Percentiles rank a stretch among this genome's conserved stretches.
These are phyloP conservation scores for Mucor lusitanicus DNA, from an alignment of 371 early-diverging fungal genomes.

Conservation along the genomic window DNA sequence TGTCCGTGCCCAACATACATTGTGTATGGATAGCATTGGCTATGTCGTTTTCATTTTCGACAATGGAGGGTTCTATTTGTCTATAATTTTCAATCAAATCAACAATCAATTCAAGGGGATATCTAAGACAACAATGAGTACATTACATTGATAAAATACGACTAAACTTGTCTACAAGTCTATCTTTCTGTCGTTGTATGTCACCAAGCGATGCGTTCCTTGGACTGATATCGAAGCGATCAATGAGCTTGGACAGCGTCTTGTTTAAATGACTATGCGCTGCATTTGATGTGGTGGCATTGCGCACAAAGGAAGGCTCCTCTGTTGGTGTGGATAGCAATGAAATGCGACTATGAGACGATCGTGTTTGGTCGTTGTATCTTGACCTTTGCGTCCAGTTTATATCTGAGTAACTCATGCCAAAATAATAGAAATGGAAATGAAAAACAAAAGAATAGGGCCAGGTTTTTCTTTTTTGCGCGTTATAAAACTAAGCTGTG, in stretches of 20 bases:
- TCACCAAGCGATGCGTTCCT: neutral
- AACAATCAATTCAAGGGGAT: neutral
- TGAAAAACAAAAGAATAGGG: neutral
- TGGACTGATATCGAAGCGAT: constrained; percentile 10
- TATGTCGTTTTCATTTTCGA: constrained; percentile 63
- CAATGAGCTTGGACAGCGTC: constrained; percentile 20
- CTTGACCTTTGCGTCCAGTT: constrained; percentile 9
- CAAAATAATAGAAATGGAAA: neutral
- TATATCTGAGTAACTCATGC: constrained; percentile 11
- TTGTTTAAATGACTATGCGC: constrained; percentile 10
- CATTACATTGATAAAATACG: constrained; percentile 1
- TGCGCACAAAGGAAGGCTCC: neutral
- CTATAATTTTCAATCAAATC: no score
- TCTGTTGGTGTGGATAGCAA: neutral
- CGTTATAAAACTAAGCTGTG: neutral
- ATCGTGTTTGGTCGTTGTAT: neutral
- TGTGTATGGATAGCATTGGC: constrained; percentile 71
- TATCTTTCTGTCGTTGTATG: constrained; percentile 7
- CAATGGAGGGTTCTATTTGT: constrained; percentile 48
- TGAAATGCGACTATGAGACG: neutral
- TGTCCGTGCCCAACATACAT: constrained; percentile 26
- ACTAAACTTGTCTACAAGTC: neutral
- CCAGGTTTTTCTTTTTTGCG: neutral
- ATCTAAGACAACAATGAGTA: neutral
- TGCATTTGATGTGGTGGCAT: neutral